A percentile compares a stretch with the other conserved stretches of the same genome.
Conservation (phyloP, 352 stramenopile species). For the Globisporangium viniferum region DNA sequence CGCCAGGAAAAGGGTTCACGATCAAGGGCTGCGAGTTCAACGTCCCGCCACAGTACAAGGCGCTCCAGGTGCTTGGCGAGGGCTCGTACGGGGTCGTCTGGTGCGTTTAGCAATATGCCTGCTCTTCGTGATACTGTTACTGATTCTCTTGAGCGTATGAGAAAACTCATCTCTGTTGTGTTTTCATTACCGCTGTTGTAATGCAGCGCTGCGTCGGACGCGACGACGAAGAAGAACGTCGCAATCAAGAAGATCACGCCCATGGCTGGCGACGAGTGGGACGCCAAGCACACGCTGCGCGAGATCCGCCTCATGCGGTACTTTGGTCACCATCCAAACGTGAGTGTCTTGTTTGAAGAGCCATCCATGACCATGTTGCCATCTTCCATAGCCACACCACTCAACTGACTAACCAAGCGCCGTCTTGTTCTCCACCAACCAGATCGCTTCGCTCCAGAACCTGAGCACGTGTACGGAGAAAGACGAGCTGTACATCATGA, state of each 20-base stretch:
- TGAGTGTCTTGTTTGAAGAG: slow-evolving; percentile 19
- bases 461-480: slow-evolving; percentile 83
- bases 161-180: slow-evolving; percentile 2
- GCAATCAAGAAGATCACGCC: slow-evolving; percentile 93
- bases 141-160: not conserved
- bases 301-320: slow-evolving; percentile 91
- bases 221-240: slow-evolving; percentile 68
- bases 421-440: not conserved
- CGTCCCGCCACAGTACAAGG: slow-evolving; percentile 74
- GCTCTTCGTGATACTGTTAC: not conserved
- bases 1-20: slow-evolving; percentile 57
- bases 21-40: slow-evolving; percentile 87
- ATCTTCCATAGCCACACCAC: not conserved
- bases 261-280: slow-evolving; percentile 87
- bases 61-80: slow-evolving; percentile 86
- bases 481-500: slow-evolving; percentile 95
- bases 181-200: slow-evolving; percentile 8
- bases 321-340: slow-evolving; percentile 88
- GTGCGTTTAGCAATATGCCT: slow-evolving; percentile 23
- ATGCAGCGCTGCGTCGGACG: slow-evolving; percentile 68
- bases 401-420: not conserved
- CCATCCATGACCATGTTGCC: too few relatives aligned
- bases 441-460: slow-evolving; percentile 79
- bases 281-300: slow-evolving; percentile 89
- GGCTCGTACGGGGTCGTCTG: slow-evolving; percentile 93